Percentiles rank a stretch among this genome's conserved stretches.
Evolutionary conservation across 257 asterid genomes (phyloP).

Genomic region (Coffea eugenioides): DNA sequence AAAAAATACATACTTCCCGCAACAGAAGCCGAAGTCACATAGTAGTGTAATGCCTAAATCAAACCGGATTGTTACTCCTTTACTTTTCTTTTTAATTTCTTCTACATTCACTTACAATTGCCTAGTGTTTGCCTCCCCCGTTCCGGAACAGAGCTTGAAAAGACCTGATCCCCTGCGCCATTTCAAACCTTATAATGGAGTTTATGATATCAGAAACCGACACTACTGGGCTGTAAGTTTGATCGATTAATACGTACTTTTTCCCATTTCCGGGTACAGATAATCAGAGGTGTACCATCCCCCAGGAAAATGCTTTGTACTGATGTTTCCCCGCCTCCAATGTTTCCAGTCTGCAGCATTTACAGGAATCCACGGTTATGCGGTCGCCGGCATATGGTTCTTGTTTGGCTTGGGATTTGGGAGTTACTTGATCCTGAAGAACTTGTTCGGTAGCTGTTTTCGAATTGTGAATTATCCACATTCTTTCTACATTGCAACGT

Average conservation of each 20-base stretch:
- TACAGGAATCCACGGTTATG: constrained; percentile 54
- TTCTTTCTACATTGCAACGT: constrained; percentile 24
- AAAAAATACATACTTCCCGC: neutral
- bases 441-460: constrained; percentile 21
- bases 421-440: constrained; percentile 33
- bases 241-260: neutral
- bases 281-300: neutral
- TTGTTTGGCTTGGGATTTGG: constrained; percentile 45
- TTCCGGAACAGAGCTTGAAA: constrained; percentile 17
- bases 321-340: neutral
- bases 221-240: constrained; percentile 71
- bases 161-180: constrained; percentile 46
- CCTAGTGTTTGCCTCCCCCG: constrained; percentile 33
- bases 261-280: neutral
- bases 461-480: constrained; percentile 24
- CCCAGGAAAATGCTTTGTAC: neutral
- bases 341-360: constrained; percentile 51
- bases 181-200: constrained; percentile 37
- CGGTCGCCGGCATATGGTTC: constrained; percentile 54
- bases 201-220: constrained; percentile 43
- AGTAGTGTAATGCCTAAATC: constrained; percentile 34
- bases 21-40: neutral
- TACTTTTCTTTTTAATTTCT: constrained; percentile 32
- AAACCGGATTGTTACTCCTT: constrained; percentile 17
- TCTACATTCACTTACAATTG: constrained; percentile 22